Evolutionary conservation across 345 rosid species (phyloP), one percentile per base, ranked within the genome.

Genomic region (Lagerstroemia speciosa): DNA sequence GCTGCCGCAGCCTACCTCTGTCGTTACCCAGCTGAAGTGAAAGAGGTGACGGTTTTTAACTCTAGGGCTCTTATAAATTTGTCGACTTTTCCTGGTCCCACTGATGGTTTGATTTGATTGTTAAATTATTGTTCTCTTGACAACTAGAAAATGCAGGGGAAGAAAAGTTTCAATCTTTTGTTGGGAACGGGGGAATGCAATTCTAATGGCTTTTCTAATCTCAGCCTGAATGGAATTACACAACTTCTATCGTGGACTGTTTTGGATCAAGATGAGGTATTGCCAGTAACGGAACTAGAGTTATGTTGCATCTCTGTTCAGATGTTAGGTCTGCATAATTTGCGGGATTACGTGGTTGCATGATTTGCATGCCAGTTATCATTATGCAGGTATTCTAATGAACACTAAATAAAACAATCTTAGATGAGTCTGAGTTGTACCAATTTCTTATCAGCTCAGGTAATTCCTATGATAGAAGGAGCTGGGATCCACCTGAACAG

Each of bases 401-500:
- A 3, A 48, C 5, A 15, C 53, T 48, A 16, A 4, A 1, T 19
- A 0, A 16, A 17, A 48, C 22, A 48, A 4, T 2, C 53, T 48
- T 48, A 48, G 53, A 20, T 48, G 40, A 37, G 12, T 38, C 43
- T 38, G 66, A 63, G 24, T 63, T 8, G 8, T 32, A n/a, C 34
- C 17, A n/a, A 1, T 27, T 24, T 37, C 20, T 64, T 16, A 20
- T 34, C 9, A 2, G 12, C 8, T 65, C 33, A 37, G 3, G 17
- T 55, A 52, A 27, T 64, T 22, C 27, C 60, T 22, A 78, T 82
- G 82, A 69, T 74, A 27, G 73, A 30, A 50, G 79, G 80, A 27
- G 79, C 72, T 66, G 58, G 69, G 0, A 20, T 80, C 57, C 60
- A 1, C 80, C 78, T 80, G 14, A 83, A 74, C 22, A 6, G 46